These are phyloP conservation scores for Oryza meyeriana DNA, from an alignment of 176 grass and related monocot species.

Conservation along the genomic window DNA sequence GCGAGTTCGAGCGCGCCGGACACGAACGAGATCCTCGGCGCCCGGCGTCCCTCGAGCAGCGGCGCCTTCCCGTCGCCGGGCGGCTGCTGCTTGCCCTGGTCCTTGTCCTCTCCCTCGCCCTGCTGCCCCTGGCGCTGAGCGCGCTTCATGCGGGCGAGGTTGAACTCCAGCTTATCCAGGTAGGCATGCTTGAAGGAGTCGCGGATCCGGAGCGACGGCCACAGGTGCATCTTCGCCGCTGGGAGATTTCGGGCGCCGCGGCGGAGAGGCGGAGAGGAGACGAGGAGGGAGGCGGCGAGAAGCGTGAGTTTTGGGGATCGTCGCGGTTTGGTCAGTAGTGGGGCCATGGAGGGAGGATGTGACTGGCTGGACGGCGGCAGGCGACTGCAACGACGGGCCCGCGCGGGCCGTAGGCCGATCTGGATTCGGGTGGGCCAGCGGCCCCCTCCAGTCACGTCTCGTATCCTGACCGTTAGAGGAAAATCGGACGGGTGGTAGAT, in stretches of 20 bases:
- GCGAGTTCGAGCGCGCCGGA: slow-evolving; percentile 29
- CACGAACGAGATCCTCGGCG: slow-evolving; percentile 3
- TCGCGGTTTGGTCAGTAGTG: not conserved
- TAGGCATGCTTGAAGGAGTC: slow-evolving; percentile 84
- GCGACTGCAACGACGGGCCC: not conserved
- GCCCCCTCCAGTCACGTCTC: not conserved
- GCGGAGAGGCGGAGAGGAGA: not conserved
- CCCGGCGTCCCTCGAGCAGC: slow-evolving; percentile 43
- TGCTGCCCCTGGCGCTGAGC: slow-evolving; percentile 12
- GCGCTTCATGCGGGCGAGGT: slow-evolving; percentile 63
- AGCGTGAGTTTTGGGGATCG: slow-evolving; percentile 14
- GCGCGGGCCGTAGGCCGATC: not conserved
- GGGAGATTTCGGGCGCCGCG: not conserved
- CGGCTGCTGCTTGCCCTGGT: not conserved
- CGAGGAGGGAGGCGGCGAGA: slow-evolving; percentile 3
- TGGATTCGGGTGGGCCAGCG: not conserved
- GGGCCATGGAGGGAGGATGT: not conserved
- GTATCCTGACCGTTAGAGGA: not conserved
- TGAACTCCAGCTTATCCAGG: slow-evolving; percentile 77
- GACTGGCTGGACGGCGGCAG: not conserved
- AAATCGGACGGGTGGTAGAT: not conserved
- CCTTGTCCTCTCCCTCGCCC: slow-evolving; percentile 5
- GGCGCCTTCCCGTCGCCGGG: slow-evolving; percentile 22
- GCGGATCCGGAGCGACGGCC: slow-evolving; percentile 76
- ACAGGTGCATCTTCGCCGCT: slow-evolving; percentile 79